Evolutionary conservation across 257 asterid species (phyloP).

Genomic region (Thymus mandschuricus): DNA sequence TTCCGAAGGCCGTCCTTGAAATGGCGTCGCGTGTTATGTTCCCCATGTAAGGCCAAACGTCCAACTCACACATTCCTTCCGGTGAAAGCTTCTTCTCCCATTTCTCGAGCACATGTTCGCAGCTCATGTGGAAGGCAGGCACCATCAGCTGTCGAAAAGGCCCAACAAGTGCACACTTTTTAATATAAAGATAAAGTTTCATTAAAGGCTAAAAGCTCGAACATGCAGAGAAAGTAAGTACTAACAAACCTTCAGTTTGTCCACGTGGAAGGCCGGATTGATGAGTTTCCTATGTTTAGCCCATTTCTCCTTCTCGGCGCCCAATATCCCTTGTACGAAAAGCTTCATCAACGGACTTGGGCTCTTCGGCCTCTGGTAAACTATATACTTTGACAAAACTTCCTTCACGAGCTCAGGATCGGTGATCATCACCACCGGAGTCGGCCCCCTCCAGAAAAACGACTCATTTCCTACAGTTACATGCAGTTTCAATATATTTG

Average conservation of each 20-base stretch:
- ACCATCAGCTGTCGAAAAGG: constrained; percentile 34
- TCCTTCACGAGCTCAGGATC: no score
- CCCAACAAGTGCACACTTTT: background rate
- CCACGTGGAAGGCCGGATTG: constrained; percentile 64
- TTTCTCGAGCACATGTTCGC: constrained; percentile 26
- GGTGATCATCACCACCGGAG: no score
- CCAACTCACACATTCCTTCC: constrained; percentile 38
- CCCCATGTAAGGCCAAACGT: constrained; percentile 57
- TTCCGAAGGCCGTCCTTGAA: constrained; percentile 63
- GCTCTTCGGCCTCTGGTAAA: no score
- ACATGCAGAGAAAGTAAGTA: no score
- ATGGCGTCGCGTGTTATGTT: constrained; percentile 46
- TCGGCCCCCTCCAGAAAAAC: no score
- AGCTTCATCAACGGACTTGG: constrained; percentile 49
- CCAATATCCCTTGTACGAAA: constrained; percentile 41
- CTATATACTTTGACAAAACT: no score
- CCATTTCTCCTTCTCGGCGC: constrained; percentile 59
- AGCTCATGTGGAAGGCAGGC: constrained; percentile 46
- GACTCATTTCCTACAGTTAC: background rate
- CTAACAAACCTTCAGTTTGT: constrained; percentile 47
- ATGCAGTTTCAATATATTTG: no score
- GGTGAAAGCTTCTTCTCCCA: background rate
- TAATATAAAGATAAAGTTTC: no score
- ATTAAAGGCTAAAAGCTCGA: no score
- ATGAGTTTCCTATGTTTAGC: constrained; percentile 60